Evolutionary conservation across 257 asterid species (phyloP), one percentile per base, ranked within the genome.

Genomic region (Fraxinus cuspidata): DNA sequence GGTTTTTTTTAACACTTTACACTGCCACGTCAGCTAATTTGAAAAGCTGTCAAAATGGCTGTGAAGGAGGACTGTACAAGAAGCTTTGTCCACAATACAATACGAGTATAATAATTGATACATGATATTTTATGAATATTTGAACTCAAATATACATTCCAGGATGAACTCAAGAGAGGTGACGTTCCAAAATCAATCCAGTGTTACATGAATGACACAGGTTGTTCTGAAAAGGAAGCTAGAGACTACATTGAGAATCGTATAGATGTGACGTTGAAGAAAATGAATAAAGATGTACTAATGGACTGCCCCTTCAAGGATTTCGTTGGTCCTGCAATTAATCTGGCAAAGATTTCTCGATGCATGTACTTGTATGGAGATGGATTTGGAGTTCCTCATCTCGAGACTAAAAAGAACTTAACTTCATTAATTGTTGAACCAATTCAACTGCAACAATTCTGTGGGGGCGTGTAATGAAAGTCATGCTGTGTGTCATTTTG

Each of bases 141-240:
- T 19, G 53, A 44, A 15, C 7, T 0, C 23, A 70, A 31, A 40
- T 10, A 40, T 40, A 10, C 8, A 29, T 73, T 63, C 10, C 73
- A 89, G 93, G 86, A 81, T 12, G 93, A 89, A 76, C 82, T 85
- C 60, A 77, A 79, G 73, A 80, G 76, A 73, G 90, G 94, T n/a
- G 94, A 89, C 65, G 67, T 81, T 76, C 79, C 86, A 1, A 89
- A 89, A 78, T 84, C 86, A 2, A 75, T 85, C 2, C 86, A 84
- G 74, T 89, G 93, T 29, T 83, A 81, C 84, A 89, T 87, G 87
- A 79, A 73, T 0, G 92, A 87, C 13, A 75, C 72, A 0, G 88
- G 84, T 5, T 83, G 87, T 70, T 80, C 77, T 0, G 90, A 86
- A 83, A 84, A 81, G 47, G 87, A 84, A 4, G 92, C 92, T 7